Evolutionary conservation across 2,329 filamentous ascomycete genomes (phyloP), one percentile per base, ranked within the genome.

Genomic region (Emmonsiellopsis sp.): DNA sequence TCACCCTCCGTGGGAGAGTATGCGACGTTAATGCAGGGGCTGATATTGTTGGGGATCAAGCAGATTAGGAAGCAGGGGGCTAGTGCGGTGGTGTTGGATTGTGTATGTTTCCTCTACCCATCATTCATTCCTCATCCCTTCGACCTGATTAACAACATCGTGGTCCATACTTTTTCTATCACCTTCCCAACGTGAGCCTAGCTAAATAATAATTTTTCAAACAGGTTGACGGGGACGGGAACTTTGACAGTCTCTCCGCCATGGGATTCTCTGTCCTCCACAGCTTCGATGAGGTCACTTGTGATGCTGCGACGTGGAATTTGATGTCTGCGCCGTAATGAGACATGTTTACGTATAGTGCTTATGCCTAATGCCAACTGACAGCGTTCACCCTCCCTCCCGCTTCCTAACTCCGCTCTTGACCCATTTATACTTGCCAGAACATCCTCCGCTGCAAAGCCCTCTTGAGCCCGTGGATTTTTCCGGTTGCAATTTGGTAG

Each of bases 201-300:
- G 60, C 39, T 40, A 54, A 37, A 51, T 47, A 48, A 21, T 48
- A 45, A 51, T 46, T 48, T 32, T 27, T 32, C 13, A 44, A 49
- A 48, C 60, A 87, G 85, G 83, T 85, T 67, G 81, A 84, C 56
- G 80, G 80, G 13, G 87, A 90, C 63, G 85, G 86, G 51, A 81
- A 83, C 47, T 82, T 83, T 58, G 88, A 93, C 66, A 82, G 84
- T 37, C 73, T 94, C 55, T 77, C 84, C 53, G 82, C 82, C 0
- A 88, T 94, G 85, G 88, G 88, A 1, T 94, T 94, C 64, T 82
- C 83, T 58, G 80, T 87, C 44, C 72, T 90, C 57, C 86, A 92
- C 69, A 84, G 79, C 42, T 94, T 90, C 67, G 88, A 95, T 62
- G 87, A 94, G 68, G 80, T 93, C 51, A 87, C 83, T 55, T 84